These are phyloP conservation scores for Rosa persica DNA, from an alignment of 306 rosid genomes.

Conservation along the genomic window DNA sequence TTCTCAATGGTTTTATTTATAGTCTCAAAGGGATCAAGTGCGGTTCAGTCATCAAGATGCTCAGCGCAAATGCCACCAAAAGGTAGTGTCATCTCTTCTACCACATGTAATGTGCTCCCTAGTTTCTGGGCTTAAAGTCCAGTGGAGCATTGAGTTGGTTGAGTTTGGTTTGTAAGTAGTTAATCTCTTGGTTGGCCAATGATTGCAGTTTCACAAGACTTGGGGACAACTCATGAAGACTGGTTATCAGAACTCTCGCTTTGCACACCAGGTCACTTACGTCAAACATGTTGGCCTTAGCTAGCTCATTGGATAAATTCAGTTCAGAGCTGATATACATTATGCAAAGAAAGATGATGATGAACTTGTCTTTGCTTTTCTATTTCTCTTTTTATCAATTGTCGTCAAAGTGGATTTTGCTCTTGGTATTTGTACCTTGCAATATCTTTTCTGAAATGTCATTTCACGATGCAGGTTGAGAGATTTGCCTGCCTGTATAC, in stretches of 20 bases:
- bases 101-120: background rate
- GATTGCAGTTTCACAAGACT: conserved; percentile 69
- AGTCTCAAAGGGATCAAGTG: conserved; percentile 61
- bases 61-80: conserved; percentile 73
- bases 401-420: conserved; percentile 3
- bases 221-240: conserved; percentile 99
- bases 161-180: background rate
- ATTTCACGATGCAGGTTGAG: conserved; percentile 64
- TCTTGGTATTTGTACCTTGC: background rate
- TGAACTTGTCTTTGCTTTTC: background rate
- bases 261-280: conserved; percentile 84
- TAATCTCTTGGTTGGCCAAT: conserved; percentile 21
- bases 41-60: conserved; percentile 66
- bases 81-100: conserved; percentile 44
- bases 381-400: too few relatives aligned
- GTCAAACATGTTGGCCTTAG: too few relatives aligned
- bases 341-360: background rate
- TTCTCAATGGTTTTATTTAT: conserved; percentile 25
- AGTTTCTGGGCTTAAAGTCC: background rate
- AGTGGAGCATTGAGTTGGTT: background rate
- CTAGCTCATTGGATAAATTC: background rate
- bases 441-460: background rate
- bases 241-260: conserved; percentile 95
- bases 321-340: background rate
- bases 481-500: conserved; percentile 97